A percentile compares a stretch with the other conserved stretches of the same genome.
These are phyloP conservation scores for Gastrodia elata DNA, from an alignment of 106 monocot genomes.

Conservation along the genomic window DNA sequence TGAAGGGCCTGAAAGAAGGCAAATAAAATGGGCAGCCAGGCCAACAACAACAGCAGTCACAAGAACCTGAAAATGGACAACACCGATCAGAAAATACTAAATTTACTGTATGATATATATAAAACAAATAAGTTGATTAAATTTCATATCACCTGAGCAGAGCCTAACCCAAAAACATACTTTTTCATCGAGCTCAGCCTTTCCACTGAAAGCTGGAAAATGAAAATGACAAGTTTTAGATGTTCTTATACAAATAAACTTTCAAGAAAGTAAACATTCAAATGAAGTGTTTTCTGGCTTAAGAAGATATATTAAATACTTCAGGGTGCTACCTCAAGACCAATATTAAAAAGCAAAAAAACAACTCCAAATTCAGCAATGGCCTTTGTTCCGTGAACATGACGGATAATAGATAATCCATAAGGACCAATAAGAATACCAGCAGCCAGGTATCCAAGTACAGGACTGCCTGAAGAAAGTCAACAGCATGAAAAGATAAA, in stretches of 20 bases:
- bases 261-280: neutral
- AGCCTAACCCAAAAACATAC: constrained; percentile 93
- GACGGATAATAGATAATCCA: constrained; percentile 68
- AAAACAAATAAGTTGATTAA: constrained; percentile 8
- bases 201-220: constrained; percentile 92
- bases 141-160: constrained; percentile 69
- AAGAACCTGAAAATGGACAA: constrained; percentile 56
- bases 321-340: constrained; percentile 68
- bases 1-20: constrained; percentile 73
- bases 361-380: constrained; percentile 99
- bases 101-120: neutral
- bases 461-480: constrained; percentile 22
- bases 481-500: constrained; percentile 1
- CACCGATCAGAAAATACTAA: constrained; percentile 2
- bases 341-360: constrained; percentile 97
- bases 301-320: constrained; percentile 7
- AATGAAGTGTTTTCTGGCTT: constrained; percentile 14
- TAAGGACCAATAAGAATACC: constrained; percentile 97
- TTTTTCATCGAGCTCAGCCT: constrained; percentile 99
- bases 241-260: constrained; percentile 6
- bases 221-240: constrained; percentile 4
- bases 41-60: constrained; percentile 73
- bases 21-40: constrained; percentile 47
- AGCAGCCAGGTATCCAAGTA: constrained; percentile 44
- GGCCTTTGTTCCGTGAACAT: constrained; percentile 97